Evolutionary conservation across 1,284 basidiomycete genomes (phyloP), one percentile per base, ranked within the genome.

Genomic region (Rhizoctonia solani): DNA sequence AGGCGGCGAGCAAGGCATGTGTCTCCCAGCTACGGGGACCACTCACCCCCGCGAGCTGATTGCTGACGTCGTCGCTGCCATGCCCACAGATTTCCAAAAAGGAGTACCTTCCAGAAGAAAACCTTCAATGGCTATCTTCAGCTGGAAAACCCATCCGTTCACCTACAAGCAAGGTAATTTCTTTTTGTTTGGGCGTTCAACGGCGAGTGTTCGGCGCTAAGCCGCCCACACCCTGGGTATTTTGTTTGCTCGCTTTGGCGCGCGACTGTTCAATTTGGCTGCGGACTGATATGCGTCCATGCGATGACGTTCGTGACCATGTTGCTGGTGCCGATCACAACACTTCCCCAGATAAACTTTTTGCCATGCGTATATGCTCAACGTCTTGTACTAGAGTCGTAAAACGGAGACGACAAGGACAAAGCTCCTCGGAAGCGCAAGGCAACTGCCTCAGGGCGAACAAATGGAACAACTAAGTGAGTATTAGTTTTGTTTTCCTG

Each of bases 71-170:
- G n/a, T n/a, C n/a, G n/a, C n/a, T 25, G 25, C n/a, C 30, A 46
- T 14, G 13, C 23, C 25, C 54, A 13, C 63, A 90, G 87, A 85
- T 89, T 59, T 68, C 85, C 68, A 86, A 85, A 72, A 86, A 81
- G 0, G 78, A 82, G 1, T 92, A 89, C 73, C 77, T 93, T 29
- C 83, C 87, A 11, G 84, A 85, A 49, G 81, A 86, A 54, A 83
- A 84, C 5, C 69, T 83, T 11, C 70, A 78, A 25, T 87, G 85
- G 83, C 74, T 92, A 3, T 69, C 70, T 19, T 49, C 69, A 11
- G 66, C 73, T 13, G 71, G 71, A 5, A 74, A 73, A 78, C 76
- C 56, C 82, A 85, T 69, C 8, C 66, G 66, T 32, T 59, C 61
- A 8, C 54, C 55, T 25, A 72, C 65, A 32, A 55, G 54, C 19